Base-by-base conservation (phyloP, 2,329 filamentous ascomycete species). In the Metarhizium robertsii region DNA sequence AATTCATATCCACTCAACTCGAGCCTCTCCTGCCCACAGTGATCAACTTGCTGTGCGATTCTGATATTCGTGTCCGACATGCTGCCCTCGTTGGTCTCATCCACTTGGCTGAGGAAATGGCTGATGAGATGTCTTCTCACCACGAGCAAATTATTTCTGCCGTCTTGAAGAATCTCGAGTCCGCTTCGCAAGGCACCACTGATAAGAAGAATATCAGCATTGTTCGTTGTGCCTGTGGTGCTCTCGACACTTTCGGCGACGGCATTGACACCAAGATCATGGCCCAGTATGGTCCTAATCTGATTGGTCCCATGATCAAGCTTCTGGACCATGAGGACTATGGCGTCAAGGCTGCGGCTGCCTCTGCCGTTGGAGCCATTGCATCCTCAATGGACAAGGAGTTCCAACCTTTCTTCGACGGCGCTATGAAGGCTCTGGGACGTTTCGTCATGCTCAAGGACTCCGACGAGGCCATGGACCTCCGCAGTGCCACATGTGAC, bases 1-100 rank as follows among this genome's bases (percentile, higher is more conserved):
- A 99, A 71, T 99, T 97, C 73, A 91, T 97, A 66, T 90, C 90
- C 60, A 96, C 92, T 20, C 94, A 99, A 73, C 83, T 97, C 59
- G 80, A 87, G 66, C 82, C 87, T 61, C 87, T 97, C 61, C 83
- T 97, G 69, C 94, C 94, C 51, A 79, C 89, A 63, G 85, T 97
- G 57, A 79, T 96, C 56, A 85, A 84, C 65, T 80, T 97, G 8
- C 83, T 99, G 43, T 80, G 90, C 67, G 94, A 99, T 67, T 77
- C 82, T n/a, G 88, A 95, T 62, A 79, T 84, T 62, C 85, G 85
- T 64, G 94, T 99, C 57, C 85, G 94, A 58, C 88, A 91, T 69
- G 90, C 92, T 52, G 87, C 94, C 25, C 78, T 97, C 49, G 87
- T 95, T 60, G 88, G 90, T 56, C 84, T 96, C 59, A 91, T 94